phyloP scores from a whole-genome alignment of 208 protist species.

The Strigomonas culicis region DNA sequence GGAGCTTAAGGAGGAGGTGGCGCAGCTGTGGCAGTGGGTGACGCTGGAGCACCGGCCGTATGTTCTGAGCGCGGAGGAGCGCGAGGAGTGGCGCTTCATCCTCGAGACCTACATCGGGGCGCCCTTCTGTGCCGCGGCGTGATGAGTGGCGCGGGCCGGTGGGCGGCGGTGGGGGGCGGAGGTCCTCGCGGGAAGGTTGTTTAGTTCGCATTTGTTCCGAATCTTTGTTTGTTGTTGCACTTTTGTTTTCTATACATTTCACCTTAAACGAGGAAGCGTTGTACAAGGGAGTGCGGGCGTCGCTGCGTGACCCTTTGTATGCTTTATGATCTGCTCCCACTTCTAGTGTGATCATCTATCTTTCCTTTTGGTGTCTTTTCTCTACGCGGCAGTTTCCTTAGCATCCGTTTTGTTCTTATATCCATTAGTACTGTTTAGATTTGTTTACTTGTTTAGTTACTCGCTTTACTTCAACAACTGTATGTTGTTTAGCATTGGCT shows the following conservation, averaged over 20 bases:
- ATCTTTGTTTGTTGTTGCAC: too few species aligned
- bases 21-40: conserved; percentile 41
- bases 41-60: conserved; percentile 10
- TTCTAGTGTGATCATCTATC: not conserved
- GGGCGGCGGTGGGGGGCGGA: too few species aligned
- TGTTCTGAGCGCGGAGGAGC: conserved; percentile 35
- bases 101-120: conserved; percentile 46
- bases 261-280: too few species aligned
- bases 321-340: not conserved
- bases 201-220: too few species aligned
- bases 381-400: too few species aligned
- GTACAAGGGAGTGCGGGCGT: too few species aligned
- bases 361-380: not conserved
- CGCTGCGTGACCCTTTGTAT: too few species aligned
- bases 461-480: too few species aligned
- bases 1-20: conserved; percentile 52
- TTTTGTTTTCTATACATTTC: too few species aligned
- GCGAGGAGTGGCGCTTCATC: conserved; percentile 46
- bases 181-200: too few species aligned
- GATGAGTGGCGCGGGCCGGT: not conserved
- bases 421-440: conserved; percentile 3
- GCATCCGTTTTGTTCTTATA: conserved; percentile 24
- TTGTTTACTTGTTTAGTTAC: too few species aligned
- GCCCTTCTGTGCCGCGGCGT: conserved; percentile 41
- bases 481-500: too few species aligned